Conservation (phyloP, 768 basidiomycete genomes). For the Mycena alexandri region DNA sequence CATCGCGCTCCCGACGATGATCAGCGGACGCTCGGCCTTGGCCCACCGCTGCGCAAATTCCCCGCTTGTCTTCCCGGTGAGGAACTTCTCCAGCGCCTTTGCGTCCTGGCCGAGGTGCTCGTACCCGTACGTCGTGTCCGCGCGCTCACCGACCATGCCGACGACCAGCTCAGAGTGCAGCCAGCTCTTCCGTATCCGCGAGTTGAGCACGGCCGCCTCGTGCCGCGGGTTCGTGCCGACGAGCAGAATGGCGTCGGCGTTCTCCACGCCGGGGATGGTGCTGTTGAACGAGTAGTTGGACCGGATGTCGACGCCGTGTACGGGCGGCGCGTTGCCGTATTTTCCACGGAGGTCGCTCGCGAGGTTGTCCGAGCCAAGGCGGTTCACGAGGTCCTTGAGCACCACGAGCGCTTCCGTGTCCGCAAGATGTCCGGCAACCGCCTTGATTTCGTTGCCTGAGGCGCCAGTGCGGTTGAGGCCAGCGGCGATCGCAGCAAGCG, state of each 20-base stretch:
- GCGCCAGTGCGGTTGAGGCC: slow-evolving; percentile 87
- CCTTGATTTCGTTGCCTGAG: slow-evolving; percentile 92
- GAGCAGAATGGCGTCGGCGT: slow-evolving; percentile 92
- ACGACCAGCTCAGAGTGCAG: slow-evolving; percentile 88
- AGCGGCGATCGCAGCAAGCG: slow-evolving; percentile 80
- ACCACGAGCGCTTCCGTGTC: slow-evolving; percentile 95
- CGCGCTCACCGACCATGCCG: slow-evolving; percentile 91
- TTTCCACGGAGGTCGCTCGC: slow-evolving; percentile 75
- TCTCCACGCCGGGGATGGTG: slow-evolving; percentile 90
- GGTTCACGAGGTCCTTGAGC: slow-evolving; percentile 93
- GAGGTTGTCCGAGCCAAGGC: slow-evolving; percentile 95
- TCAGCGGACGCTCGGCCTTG: slow-evolving; percentile 89
- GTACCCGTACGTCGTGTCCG: slow-evolving; percentile 93
- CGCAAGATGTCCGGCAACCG: slow-evolving; percentile 91
- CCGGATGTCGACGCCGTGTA: slow-evolving; percentile 89
- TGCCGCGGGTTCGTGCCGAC: slow-evolving; percentile 97
- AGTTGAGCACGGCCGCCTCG: slow-evolving; percentile 97
- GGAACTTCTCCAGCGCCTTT: slow-evolving; percentile 81
- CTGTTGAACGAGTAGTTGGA: slow-evolving; percentile 98
- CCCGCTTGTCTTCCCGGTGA: slow-evolving; percentile 72
- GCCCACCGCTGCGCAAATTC: slow-evolving; percentile 85
- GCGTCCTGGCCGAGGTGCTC: slow-evolving; percentile 87
- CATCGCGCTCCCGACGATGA: slow-evolving; percentile 92
- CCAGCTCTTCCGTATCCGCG: slow-evolving; percentile 96
- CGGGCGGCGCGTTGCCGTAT: slow-evolving; percentile 72